A percentile compares a stretch with the other conserved stretches of the same genome.
Conservation (phyloP, 768 basidiomycete species). For the Infundibulicybe gibba region DNA sequence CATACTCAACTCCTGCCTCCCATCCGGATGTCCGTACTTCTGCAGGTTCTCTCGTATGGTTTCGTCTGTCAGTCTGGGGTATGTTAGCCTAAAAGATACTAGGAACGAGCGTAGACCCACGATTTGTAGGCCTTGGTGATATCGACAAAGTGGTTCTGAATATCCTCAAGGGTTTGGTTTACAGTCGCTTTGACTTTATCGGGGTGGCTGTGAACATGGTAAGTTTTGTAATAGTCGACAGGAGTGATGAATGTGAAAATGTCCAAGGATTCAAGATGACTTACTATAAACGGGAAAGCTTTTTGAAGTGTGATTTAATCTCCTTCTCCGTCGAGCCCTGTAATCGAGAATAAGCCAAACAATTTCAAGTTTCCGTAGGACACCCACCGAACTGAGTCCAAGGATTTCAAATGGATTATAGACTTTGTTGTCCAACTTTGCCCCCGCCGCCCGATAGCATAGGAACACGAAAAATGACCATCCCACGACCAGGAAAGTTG, state of each 20-base stretch:
- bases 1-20: constrained; percentile 90
- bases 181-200: constrained; percentile 87
- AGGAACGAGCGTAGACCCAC: constrained; percentile 33
- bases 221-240: background rate
- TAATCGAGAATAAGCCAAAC: background rate
- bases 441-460: constrained; percentile 57
- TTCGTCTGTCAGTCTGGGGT: constrained; percentile 80
- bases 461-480: constrained; percentile 74
- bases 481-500: constrained; percentile 57
- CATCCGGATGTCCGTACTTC: constrained; percentile 92
- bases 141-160: constrained; percentile 83
- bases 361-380: background rate
- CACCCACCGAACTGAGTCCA: constrained; percentile 64
- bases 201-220: constrained; percentile 65
- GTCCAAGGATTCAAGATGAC: constrained; percentile 11
- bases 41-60: constrained; percentile 88
- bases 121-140: constrained; percentile 98
- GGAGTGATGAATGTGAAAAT: background rate
- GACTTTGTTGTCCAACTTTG: constrained; percentile 59
- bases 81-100: background rate
- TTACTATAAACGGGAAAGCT: constrained; percentile 84
- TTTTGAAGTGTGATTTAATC: constrained; percentile 95
- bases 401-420: constrained; percentile 97
- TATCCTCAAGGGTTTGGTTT: constrained; percentile 84
- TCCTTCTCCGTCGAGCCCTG: constrained; percentile 79